These are phyloP conservation scores for Suillus ampliporus DNA, from an alignment of 768 basidiomycete species.

Conservation along the genomic window DNA sequence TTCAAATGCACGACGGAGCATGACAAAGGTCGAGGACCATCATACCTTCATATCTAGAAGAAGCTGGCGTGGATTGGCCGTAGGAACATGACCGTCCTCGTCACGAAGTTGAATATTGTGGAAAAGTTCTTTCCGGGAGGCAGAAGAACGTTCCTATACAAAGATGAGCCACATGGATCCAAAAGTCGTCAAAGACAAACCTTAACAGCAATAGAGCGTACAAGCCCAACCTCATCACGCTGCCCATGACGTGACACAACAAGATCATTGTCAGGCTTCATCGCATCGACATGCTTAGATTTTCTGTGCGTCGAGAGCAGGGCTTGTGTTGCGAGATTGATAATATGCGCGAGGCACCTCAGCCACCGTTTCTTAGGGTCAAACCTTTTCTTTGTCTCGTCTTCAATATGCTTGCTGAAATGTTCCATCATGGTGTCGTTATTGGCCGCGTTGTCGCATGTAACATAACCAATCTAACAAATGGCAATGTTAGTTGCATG, in stretches of 20 bases:
- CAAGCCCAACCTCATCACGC: neutral
- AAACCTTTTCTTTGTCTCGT: neutral
- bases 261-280: constrained; percentile 17
- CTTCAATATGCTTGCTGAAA: constrained; percentile 21
- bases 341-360: constrained; percentile 40
- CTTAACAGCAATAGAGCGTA: neutral
- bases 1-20: neutral
- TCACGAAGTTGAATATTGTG: neutral
- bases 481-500: too few species aligned
- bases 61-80: neutral
- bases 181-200: neutral
- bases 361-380: neutral
- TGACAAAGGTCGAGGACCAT: neutral
- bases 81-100: neutral
- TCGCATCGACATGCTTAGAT: constrained; percentile 30
- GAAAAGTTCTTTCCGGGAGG: neutral
- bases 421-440: constrained; percentile 42
- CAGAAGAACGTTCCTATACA: neutral
- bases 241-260: neutral
- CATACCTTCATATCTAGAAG: neutral
- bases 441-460: constrained; percentile 44
- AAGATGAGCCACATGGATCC: neutral
- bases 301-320: constrained; percentile 31
- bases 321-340: constrained; percentile 41
- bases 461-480: constrained; percentile 37